Evolutionary conservation across 108 stramenopile genomes (phyloP).

Genomic region (Mediolabrus comicus): DNA sequence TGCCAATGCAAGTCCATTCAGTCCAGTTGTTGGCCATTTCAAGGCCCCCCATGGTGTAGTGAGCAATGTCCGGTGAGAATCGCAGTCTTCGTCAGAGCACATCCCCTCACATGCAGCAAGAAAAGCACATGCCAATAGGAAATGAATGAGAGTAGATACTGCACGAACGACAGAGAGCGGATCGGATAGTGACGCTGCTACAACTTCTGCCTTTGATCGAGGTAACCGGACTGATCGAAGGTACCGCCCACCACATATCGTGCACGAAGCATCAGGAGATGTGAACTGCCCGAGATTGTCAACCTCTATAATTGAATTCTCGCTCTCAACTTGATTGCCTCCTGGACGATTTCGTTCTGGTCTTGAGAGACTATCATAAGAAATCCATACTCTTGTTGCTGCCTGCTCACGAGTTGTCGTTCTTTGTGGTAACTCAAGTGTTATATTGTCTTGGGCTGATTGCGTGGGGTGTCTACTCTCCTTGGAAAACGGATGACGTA

Average conservation of each 20-base stretch:
- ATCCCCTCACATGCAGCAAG: slow-evolving; percentile 27
- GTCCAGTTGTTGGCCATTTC: slow-evolving; percentile 31
- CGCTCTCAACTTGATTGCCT: not conserved
- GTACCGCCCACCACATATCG: slow-evolving; percentile 14
- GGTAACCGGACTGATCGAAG: slow-evolving; percentile 22
- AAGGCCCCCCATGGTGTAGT: slow-evolving; percentile 4
- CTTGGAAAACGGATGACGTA: not conserved
- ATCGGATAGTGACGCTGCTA: slow-evolving; percentile 19
- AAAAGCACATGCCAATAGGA: slow-evolving; percentile 14
- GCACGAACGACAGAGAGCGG: slow-evolving; percentile 25
- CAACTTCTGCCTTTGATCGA: slow-evolving; percentile 18
- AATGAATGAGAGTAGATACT: slow-evolving; percentile 22
- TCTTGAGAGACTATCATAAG: slow-evolving; percentile 24
- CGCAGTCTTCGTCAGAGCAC: slow-evolving; percentile 15
- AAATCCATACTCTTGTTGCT: slow-evolving; percentile 37
- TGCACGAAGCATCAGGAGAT: slow-evolving; percentile 13
- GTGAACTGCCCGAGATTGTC: slow-evolving; percentile 11
- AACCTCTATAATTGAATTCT: slow-evolving; percentile 1
- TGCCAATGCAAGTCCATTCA: slow-evolving; percentile 25
- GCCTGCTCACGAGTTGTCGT: not conserved
- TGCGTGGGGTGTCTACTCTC: not conserved
- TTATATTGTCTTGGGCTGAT: not conserved
- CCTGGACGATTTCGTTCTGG: not conserved
- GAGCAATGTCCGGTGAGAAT: slow-evolving; percentile 8
- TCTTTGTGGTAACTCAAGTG: not conserved